These are phyloP conservation scores for Cutaneotrichosporon dermatis DNA, from an alignment of 1,284 basidiomycete genomes.

Conservation along the genomic window DNA sequence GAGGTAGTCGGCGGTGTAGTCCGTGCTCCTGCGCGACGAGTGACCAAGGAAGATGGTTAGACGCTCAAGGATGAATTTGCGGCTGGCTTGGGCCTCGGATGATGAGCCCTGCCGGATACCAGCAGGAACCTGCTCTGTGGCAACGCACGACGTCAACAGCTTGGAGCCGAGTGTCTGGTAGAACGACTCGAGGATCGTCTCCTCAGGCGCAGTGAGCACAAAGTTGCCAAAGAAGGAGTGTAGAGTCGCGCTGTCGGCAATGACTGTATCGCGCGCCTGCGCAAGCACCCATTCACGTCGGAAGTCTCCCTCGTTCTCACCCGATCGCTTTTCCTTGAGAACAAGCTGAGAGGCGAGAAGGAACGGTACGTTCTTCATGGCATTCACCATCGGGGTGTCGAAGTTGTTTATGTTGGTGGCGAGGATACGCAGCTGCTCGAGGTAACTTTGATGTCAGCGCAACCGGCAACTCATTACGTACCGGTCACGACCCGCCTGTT, in stretches of 20 bases:
- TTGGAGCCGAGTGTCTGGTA: constrained; percentile 56
- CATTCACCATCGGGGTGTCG: constrained; percentile 55
- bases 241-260: constrained; percentile 74
- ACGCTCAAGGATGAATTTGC: constrained; percentile 67
- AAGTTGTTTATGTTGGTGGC: constrained; percentile 69
- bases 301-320: constrained; percentile 23
- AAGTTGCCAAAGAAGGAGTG: constrained; percentile 71
- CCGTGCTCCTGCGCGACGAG: constrained; percentile 66
- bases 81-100: constrained; percentile 26
- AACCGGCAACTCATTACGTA: constrained; percentile 46
- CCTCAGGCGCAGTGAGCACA: constrained; percentile 82
- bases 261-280: constrained; percentile 56
- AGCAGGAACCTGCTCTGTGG: constrained; percentile 62
- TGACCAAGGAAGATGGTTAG: constrained; percentile 89
- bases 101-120: constrained; percentile 24
- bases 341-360: constrained; percentile 66
- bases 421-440: constrained; percentile 75
- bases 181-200: constrained; percentile 43
- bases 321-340: constrained; percentile 36
- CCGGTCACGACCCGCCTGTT: constrained; percentile 43
- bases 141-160: constrained; percentile 65
- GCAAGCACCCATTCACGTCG: constrained; percentile 40
- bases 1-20: constrained; percentile 53
- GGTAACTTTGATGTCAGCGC: constrained; percentile 15
- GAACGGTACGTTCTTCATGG: constrained; percentile 68